Percentiles rank a stretch among this genome's conserved stretches.
Conservation (phyloP, 371 early-diverging fungal genomes). For the Mucor piriformis region DNA sequence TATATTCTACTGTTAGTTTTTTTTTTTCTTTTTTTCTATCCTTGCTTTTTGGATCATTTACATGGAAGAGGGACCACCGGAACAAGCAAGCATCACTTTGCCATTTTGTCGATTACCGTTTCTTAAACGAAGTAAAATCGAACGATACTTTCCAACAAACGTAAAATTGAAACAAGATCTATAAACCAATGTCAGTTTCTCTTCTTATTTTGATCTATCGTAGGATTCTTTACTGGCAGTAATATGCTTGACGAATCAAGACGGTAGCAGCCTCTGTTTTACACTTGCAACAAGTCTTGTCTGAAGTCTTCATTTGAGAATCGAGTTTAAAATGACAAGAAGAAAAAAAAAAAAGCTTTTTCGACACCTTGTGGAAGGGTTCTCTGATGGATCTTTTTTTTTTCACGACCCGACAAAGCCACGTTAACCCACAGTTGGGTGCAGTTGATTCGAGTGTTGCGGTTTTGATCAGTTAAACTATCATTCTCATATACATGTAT, state of each 20-base stretch:
- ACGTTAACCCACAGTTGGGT: too few species aligned
- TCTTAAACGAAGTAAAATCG: constrained; percentile 44
- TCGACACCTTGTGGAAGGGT: too few species aligned
- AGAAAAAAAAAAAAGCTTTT: too few species aligned
- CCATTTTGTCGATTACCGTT: constrained; percentile 36
- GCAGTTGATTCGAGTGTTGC: too few species aligned
- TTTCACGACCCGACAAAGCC: too few species aligned
- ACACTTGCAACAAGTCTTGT: constrained; percentile 73
- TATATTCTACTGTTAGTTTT: too few species aligned
- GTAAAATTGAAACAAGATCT: constrained; percentile 67
- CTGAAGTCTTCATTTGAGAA: constrained; percentile 5
- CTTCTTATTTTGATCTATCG: not conserved
- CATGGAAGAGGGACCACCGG: constrained; percentile 86
- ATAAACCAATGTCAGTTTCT: not conserved
- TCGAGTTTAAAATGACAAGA: too few species aligned
- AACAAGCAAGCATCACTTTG: constrained; percentile 78
- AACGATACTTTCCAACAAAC: constrained; percentile 70
- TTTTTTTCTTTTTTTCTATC: too few species aligned
- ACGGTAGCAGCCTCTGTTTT: constrained; percentile 67
- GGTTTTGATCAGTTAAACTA: too few species aligned
- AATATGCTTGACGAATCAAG: constrained; percentile 70
- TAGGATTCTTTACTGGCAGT: constrained; percentile 65
- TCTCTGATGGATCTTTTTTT: too few species aligned
- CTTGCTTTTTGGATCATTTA: too few species aligned
- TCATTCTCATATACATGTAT: too few species aligned